These are phyloP conservation scores for Dillenia suffruticosa DNA, from an alignment of 164 flowering plant species.

Conservation along the genomic window DNA sequence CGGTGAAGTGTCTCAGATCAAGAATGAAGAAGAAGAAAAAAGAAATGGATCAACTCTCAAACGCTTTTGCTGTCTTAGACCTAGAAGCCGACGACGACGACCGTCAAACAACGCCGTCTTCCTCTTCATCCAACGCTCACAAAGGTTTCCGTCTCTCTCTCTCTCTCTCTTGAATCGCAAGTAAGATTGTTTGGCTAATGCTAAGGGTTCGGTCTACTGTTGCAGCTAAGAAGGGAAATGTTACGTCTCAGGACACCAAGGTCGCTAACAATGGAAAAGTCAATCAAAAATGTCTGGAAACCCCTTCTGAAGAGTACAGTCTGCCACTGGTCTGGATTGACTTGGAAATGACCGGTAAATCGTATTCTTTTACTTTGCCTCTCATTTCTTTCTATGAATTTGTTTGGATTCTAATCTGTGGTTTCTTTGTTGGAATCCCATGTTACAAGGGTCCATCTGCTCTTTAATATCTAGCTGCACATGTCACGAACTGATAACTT, in stretches of 20 bases:
- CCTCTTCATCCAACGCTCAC: constrained; percentile 1
- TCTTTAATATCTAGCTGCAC: too few relatives aligned
- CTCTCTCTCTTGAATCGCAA: background rate
- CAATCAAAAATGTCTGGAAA: constrained; percentile 13
- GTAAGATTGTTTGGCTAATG: background rate
- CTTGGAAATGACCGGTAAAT: constrained; percentile 92
- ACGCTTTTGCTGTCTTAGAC: constrained; percentile 39
- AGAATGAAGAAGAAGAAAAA: background rate
- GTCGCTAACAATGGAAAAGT: constrained; percentile 12
- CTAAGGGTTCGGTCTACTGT: constrained; percentile 10
- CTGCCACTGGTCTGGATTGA: constrained; percentile 97
- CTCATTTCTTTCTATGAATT: background rate
- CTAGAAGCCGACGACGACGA: constrained; percentile 37
- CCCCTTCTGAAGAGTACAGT: constrained; percentile 31
- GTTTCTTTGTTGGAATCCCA: background rate
- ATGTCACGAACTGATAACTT: too few relatives aligned
- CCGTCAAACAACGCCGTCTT: constrained; percentile 3
- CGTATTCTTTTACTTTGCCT: background rate
- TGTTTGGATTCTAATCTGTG: background rate
- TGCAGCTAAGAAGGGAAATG: constrained; percentile 8
- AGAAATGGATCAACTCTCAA: constrained; percentile 34
- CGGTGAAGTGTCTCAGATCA: too few relatives aligned
- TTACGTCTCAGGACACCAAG: constrained; percentile 3
- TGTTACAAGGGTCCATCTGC: background rate
- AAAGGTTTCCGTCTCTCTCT: background rate